A percentile compares a stretch with the other conserved stretches of the same genome.
Conservation (phyloP, 257 asterid genomes). For the Schizonepeta tenuifolia region DNA sequence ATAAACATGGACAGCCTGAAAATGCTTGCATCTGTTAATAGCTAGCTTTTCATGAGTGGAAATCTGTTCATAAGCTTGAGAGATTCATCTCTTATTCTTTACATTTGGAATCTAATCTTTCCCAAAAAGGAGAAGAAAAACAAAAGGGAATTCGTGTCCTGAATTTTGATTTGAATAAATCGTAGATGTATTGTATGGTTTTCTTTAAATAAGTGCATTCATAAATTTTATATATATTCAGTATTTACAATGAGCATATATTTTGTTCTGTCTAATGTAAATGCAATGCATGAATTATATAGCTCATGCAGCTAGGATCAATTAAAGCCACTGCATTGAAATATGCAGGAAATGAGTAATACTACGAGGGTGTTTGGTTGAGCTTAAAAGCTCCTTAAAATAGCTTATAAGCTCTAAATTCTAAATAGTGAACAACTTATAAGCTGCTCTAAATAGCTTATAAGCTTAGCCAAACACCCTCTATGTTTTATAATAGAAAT, state of each 20-base stretch:
- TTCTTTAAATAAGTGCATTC: neutral
- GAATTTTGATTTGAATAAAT: conserved; percentile 30
- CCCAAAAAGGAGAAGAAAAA: conserved; percentile 9
- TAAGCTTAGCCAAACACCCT: too few relatives aligned
- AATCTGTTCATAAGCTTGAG: conserved; percentile 6
- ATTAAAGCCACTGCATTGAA: conserved; percentile 62
- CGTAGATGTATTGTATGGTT: too few relatives aligned
- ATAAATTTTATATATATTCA: too few relatives aligned
- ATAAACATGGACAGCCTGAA: neutral
- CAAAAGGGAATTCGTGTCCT: conserved; percentile 47
- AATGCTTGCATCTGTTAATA: neutral
- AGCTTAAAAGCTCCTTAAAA: too few relatives aligned
- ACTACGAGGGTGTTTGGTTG: too few relatives aligned
- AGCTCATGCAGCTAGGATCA: conserved; percentile 67
- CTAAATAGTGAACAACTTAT: too few relatives aligned
- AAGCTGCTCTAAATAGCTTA: too few relatives aligned
- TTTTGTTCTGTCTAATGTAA: neutral
- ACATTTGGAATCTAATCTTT: conserved; percentile 6
- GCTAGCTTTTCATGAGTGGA: neutral
- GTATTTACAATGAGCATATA: neutral
- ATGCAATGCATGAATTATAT: conserved; percentile 27
- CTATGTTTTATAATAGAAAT: too few relatives aligned
- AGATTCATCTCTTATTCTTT: conserved; percentile 30
- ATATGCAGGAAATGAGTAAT: neutral
- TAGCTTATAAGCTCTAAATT: too few relatives aligned